These are phyloP conservation scores for Galeopsis tetrahit DNA, from an alignment of 257 asterid genomes.

Conservation along the genomic window DNA sequence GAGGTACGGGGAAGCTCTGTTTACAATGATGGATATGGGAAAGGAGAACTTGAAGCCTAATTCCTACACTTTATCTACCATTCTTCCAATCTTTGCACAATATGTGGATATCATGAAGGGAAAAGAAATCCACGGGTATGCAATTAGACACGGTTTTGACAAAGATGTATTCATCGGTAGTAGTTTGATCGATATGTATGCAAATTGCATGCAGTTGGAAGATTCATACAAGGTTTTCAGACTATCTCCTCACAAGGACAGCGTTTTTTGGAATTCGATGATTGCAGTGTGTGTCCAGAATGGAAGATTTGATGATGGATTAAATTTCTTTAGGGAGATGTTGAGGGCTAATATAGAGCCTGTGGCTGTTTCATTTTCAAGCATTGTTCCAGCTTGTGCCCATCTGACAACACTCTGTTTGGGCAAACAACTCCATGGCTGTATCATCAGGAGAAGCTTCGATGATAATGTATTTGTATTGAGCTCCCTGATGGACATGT, in stretches of 20 bases:
- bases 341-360: slow-evolving; percentile 62
- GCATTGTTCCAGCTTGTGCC: slow-evolving; percentile 88
- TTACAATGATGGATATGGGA: slow-evolving; percentile 70
- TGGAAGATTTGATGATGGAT: slow-evolving; percentile 73
- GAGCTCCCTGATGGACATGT: slow-evolving; percentile 89
- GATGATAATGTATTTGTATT: slow-evolving; percentile 64
- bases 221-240: slow-evolving; percentile 68
- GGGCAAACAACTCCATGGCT: slow-evolving; percentile 90
- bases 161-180: slow-evolving; percentile 70
- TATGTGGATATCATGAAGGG: slow-evolving; percentile 65
- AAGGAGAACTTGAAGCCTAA: slow-evolving; percentile 63
- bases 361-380: slow-evolving; percentile 77
- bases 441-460: slow-evolving; percentile 62
- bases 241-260: slow-evolving; percentile 57
- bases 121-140: slow-evolving; percentile 86
- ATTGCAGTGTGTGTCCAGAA: slow-evolving; percentile 85
- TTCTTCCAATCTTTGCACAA: slow-evolving; percentile 71
- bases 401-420: slow-evolving; percentile 65
- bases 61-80: slow-evolving; percentile 74
- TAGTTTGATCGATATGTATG: slow-evolving; percentile 92
- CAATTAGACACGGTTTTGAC: slow-evolving; percentile 65
- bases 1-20: slow-evolving; percentile 63
- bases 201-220: slow-evolving; percentile 65
- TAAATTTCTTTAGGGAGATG: slow-evolving; percentile 77
- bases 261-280: slow-evolving; percentile 80